A percentile compares a stretch with the other conserved stretches of the same genome.
Evolutionary conservation across 306 rosid species (phyloP).

Genomic region (Astragalus membranaceus): DNA sequence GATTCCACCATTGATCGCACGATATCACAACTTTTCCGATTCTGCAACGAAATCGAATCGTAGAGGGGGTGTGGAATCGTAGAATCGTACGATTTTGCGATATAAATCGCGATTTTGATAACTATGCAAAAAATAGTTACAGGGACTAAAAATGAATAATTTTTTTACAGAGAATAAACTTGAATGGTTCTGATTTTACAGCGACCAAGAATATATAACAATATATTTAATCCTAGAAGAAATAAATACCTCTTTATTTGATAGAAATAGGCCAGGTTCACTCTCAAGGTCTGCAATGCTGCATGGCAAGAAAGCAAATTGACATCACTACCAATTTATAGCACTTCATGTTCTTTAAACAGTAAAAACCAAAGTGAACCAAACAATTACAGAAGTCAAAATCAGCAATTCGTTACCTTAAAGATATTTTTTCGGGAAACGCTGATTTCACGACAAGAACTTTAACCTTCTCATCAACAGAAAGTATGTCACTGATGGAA

Average conservation of each 20-base stretch:
- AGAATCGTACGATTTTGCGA: no score
- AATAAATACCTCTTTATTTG: conserved; percentile 58
- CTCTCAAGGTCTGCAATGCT: conserved; percentile 91
- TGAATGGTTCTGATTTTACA: no score
- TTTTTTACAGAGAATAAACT: no score
- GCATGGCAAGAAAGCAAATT: conserved; percentile 27
- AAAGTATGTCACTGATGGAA: conserved; percentile 59
- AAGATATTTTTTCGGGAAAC: conserved; percentile 77
- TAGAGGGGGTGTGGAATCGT: no score
- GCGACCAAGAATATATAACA: no score
- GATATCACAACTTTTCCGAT: no score
- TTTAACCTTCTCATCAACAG: conserved; percentile 64
- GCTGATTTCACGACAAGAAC: conserved; percentile 77
- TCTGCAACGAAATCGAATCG: no score
- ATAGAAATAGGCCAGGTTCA: conserved; percentile 73
- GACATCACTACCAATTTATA: neutral
- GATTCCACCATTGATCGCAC: no score
- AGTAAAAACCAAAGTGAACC: conserved; percentile 2
- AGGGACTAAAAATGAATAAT: neutral
- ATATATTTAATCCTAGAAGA: neutral
- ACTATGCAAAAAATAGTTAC: no score
- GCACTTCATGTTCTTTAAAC: neutral
- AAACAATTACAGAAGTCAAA: conserved; percentile 1
- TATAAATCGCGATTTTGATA: no score
- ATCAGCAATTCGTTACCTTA: conserved; percentile 50